These are phyloP conservation scores for Alternaria ethzedia DNA, from an alignment of 2,329 filamentous ascomycete species.

Conservation along the genomic window DNA sequence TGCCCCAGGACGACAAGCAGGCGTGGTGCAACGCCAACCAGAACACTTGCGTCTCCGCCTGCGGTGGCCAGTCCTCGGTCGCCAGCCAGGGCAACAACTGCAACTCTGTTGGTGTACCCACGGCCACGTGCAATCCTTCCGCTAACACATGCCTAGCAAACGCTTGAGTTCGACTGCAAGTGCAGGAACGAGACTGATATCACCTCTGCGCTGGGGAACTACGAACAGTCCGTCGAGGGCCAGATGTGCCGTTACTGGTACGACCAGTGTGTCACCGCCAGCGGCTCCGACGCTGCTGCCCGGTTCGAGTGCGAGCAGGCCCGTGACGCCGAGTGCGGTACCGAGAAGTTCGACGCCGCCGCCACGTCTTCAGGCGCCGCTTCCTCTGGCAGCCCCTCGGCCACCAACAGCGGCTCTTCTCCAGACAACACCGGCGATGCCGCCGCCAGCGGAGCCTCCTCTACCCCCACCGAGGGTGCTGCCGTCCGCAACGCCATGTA, in stretches of 20 bases:
- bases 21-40: constrained; percentile 65
- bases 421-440: constrained; percentile 36
- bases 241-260: constrained; percentile 64
- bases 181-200: constrained; percentile 65
- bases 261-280: constrained; percentile 48
- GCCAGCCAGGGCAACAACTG: constrained; percentile 60
- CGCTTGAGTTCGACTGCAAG: constrained; percentile 62
- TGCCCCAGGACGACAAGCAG: constrained; percentile 47
- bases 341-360: constrained; percentile 38
- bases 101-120: constrained; percentile 58
- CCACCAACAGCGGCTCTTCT: constrained; percentile 33
- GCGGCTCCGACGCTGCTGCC: constrained; percentile 46
- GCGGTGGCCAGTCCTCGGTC: constrained; percentile 54
- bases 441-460: constrained; percentile 31
- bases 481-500: constrained; percentile 54
- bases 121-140: not conserved
- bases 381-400: constrained; percentile 28
- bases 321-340: constrained; percentile 58
- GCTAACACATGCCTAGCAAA: constrained; percentile 49
- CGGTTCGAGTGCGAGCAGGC: constrained; percentile 55
- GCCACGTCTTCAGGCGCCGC: constrained; percentile 34
- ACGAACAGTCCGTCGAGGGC: constrained; percentile 64
- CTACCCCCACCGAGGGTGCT: constrained; percentile 46
- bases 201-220: constrained; percentile 48
- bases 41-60: constrained; percentile 67